Base-by-base conservation (phyloP, 2,329 filamentous ascomycete genomes). In the Alternaria incomplexa region DNA sequence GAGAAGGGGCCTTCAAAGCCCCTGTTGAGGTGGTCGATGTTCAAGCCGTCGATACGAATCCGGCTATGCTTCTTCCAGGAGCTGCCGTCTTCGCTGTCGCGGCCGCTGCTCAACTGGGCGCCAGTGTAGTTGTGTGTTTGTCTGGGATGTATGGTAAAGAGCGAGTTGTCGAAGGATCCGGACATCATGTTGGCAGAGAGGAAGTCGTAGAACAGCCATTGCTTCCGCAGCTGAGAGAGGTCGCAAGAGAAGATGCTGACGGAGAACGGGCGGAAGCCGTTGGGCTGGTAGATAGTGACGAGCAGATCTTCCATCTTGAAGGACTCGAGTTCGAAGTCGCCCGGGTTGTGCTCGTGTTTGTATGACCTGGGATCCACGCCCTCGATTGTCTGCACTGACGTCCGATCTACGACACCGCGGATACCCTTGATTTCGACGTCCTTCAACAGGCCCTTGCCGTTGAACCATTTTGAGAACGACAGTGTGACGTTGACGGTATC, bases 391-490 rank as follows among this genome's bases (percentile, higher is more conserved):
- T 85, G 83, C 3, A 99, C 91, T 50, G 89, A 91, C 1, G 93
- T 97, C 62, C 96, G 88, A 80, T 99, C 96, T 47, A 99, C 86
- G 6, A 98, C 93, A 22, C 96, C 96, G 63, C 96, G 88, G 28
- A 99, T 92, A 5, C 96, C 96, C 75, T 93, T 96, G 56, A 99
- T 90, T 76, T 97, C 93, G 45, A 99, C 96, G 76, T 98, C 93
- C 71, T 92, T 90, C 9, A 99, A 83, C 6, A 96, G 85, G 0
- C 96, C 96, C 79, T 95, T 97, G 22, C 96, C 95, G 72, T 97
- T 98, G 88, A 97, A 96, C 96, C 96, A 99, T 77, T 97, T 98
- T n/a, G 93, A 86, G 72, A 99, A 98, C 0, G 96, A 99, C 25
- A 99, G 80, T 0, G 95, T 98, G 45, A 99, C 95, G 74, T 99